These are phyloP conservation scores for Colletotrichum musicola DNA, from an alignment of 2,329 filamentous ascomycete species.

Conservation along the genomic window DNA sequence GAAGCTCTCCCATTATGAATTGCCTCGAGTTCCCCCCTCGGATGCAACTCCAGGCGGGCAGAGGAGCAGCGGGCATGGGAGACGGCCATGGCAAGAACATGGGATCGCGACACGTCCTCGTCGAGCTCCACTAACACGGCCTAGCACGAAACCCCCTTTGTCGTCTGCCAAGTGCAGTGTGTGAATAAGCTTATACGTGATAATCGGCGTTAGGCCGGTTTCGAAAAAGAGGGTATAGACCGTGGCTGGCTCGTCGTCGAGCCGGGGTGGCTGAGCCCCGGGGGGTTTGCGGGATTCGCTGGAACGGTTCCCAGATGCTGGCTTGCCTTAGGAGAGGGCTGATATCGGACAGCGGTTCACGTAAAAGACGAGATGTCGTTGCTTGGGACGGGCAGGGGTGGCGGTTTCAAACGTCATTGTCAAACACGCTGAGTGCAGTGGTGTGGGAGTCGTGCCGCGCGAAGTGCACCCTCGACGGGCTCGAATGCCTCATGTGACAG, in stretches of 20 bases:
- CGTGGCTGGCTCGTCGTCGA: constrained; percentile 19
- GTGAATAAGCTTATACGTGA: constrained; percentile 39
- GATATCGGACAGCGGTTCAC: constrained; percentile 32
- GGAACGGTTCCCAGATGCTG: constrained; percentile 15
- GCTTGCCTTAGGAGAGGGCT: constrained; percentile 20
- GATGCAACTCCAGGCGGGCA: constrained; percentile 24
- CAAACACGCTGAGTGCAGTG: constrained; percentile 39
- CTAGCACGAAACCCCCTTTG: constrained; percentile 32
- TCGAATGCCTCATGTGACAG: constrained; percentile 24
- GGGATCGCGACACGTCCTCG: constrained; percentile 12
- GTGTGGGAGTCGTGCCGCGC: constrained; percentile 38
- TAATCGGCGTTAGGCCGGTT: constrained; percentile 34
- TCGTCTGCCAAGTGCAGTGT: constrained; percentile 31
- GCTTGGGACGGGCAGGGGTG: constrained; percentile 31
- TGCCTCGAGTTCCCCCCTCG: constrained; percentile 19
- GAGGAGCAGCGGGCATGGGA: constrained; percentile 30
- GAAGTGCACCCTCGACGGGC: constrained; percentile 26
- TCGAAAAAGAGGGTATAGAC: constrained; percentile 33
- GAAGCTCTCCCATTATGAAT: constrained; percentile 32
- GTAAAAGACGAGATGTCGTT: constrained; percentile 31
- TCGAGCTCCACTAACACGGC: constrained; percentile 6
- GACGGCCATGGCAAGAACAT: background rate
- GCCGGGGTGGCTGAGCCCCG: constrained; percentile 16
- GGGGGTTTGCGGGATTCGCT: constrained; percentile 8
- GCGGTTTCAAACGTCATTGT: constrained; percentile 39